phyloP scores from a whole-genome alignment of 1,284 basidiomycete genomes.

The Ceratobasidium sp. region DNA sequence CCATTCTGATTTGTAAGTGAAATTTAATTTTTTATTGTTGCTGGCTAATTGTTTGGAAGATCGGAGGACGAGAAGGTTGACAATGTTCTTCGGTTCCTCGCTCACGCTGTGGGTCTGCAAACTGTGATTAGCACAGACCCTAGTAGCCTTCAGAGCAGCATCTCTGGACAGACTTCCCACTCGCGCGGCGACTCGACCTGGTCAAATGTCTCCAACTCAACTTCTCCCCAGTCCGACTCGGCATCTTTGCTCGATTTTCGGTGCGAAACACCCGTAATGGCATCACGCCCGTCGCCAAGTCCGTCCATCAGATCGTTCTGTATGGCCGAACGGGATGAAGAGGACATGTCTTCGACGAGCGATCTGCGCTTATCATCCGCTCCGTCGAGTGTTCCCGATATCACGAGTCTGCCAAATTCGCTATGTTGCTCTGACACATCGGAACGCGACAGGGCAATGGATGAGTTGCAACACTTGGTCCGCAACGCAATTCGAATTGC shows the following conservation, averaged over 20 bases:
- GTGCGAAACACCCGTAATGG: constrained; percentile 20
- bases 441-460: constrained; percentile 24
- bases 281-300: constrained; percentile 15
- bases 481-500: constrained; percentile 7
- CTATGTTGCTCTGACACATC: constrained; percentile 21
- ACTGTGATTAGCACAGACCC: constrained; percentile 16
- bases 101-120: constrained; percentile 26
- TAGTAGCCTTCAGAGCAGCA: neutral
- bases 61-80: constrained; percentile 30
- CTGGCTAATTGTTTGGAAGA: neutral
- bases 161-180: constrained; percentile 1
- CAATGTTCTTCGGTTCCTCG: constrained; percentile 28
- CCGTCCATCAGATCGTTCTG: constrained; percentile 31
- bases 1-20: constrained; percentile 31
- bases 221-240: constrained; percentile 18
- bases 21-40: neutral
- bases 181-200: constrained; percentile 23
- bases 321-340: constrained; percentile 27
- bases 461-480: constrained; percentile 24
- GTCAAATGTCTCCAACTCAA: constrained; percentile 22
- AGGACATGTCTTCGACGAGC: neutral
- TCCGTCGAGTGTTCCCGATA: constrained; percentile 20
- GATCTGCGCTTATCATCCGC: neutral
- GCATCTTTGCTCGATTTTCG: constrained; percentile 22
- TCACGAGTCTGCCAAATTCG: constrained; percentile 21